Evolutionary conservation across 257 asterid genomes (phyloP).

Genomic region (Gentiana dahurica): DNA sequence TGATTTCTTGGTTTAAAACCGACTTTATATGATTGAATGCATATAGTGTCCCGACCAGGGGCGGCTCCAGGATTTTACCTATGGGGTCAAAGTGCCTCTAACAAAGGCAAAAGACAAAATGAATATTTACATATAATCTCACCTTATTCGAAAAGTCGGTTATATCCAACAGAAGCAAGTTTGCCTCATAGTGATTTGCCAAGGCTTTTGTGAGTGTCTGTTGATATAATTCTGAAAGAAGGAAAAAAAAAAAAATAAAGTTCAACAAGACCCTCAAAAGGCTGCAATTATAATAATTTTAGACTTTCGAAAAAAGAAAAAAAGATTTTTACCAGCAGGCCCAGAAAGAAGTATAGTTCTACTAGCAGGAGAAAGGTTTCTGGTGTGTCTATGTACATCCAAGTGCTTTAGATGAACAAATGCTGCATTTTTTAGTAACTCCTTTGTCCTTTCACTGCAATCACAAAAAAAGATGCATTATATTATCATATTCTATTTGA

Average conservation of each 20-base stretch:
- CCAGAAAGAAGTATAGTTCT: conserved; percentile 87
- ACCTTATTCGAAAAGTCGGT: conserved; percentile 87
- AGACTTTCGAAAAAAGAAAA: background rate
- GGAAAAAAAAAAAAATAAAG: conserved; percentile 7
- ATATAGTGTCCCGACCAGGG: too few relatives aligned
- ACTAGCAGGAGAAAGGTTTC: conserved; percentile 92
- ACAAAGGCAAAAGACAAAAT: conserved; percentile 9
- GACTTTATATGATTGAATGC: too few relatives aligned
- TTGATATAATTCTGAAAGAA: conserved; percentile 49
- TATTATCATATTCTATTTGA: too few relatives aligned
- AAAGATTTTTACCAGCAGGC: conserved; percentile 55
- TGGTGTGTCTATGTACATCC: conserved; percentile 71
- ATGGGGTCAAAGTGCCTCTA: background rate
- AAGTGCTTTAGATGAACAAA: conserved; percentile 74
- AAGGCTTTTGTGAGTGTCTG: conserved; percentile 85
- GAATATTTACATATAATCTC: conserved; percentile 2
- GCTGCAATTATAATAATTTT: too few relatives aligned
- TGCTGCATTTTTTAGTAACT: conserved; percentile 71
- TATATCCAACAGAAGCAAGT: conserved; percentile 63
- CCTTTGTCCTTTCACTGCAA: conserved; percentile 68
- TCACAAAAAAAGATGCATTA: conserved; percentile 9
- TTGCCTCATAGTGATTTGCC: conserved; percentile 72
- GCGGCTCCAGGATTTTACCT: too few relatives aligned
- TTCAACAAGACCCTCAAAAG: background rate
- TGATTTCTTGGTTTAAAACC: too few relatives aligned